Evolutionary conservation across 805 yeast species (phyloP), one percentile per base, ranked within the genome.

Genomic region (Blastobotrys americana): DNA sequence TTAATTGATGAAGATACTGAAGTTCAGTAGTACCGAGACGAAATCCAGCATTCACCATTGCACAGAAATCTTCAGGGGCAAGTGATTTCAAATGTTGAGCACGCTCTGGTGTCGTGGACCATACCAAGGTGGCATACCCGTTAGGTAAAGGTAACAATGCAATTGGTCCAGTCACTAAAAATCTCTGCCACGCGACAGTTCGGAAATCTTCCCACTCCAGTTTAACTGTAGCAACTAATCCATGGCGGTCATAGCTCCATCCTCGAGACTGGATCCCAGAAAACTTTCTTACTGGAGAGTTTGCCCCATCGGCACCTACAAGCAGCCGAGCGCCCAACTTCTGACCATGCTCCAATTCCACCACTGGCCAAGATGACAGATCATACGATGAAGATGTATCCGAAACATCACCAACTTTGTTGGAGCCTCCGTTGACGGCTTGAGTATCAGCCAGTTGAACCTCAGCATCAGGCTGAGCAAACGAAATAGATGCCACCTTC

Each of bases 221-320:
- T 51, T 80, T 78, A 58, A 93, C 64, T 0, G 96, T 84, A 0
- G 93, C 96, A 2, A 93, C 98, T n/a, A 89, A 80, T 1, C 97
- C 98, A 66, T 80, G 85, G 40, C 86, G 73, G 53, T 82, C 71
- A 64, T 93, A 93, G 41, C 76, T 76, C 97, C 97, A 93, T 13
- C 98, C 98, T 39, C 95, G 73, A 1, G 94, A 77, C 58, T 80
- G 81, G 44, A 93, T 88, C 1, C 76, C 79, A 0, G 97, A 82
- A 57, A 74, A 89, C 50, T 74, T 72, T 39, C 97, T 74, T 4
- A 84, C 97, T 0, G 97, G 96, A 1, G 97, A 88, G 61, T 88
- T 86, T 61, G 80, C 87, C 1, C 98, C 98, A 61, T 93, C 98
- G 34, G 96, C 95, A 5, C 98, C 98, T 13, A 93, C 77, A 17